These are phyloP conservation scores for Ceratocystiopsis minuta DNA, from an alignment of 2,329 filamentous ascomycete species.

Conservation along the genomic window DNA sequence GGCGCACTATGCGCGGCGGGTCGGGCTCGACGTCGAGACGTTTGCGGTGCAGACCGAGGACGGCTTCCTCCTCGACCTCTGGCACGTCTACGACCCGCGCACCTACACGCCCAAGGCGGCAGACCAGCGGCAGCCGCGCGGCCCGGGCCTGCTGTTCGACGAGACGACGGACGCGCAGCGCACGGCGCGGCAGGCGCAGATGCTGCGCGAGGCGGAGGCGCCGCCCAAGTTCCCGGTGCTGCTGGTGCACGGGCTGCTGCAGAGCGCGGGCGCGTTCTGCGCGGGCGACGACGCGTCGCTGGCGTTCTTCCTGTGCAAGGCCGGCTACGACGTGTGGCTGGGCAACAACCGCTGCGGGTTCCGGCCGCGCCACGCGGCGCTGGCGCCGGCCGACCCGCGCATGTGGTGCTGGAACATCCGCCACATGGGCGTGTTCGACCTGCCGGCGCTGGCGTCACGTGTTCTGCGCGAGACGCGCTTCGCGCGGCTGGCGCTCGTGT, in stretches of 20 bases:
- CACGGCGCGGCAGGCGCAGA: slow-evolving; percentile 1
- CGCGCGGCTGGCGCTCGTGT: slow-evolving; percentile 62
- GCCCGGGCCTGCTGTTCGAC: slow-evolving; percentile 43
- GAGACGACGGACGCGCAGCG: slow-evolving; percentile 13
- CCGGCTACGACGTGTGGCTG: slow-evolving; percentile 87
- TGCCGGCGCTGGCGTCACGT: slow-evolving; percentile 62
- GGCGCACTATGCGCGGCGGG: slow-evolving; percentile 68
- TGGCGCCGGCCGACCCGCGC: slow-evolving; percentile 59
- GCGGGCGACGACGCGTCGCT: slow-evolving; percentile 78
- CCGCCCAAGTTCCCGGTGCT: slow-evolving; percentile 60
- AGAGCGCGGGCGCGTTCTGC: slow-evolving; percentile 77
- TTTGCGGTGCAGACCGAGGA: slow-evolving; percentile 85
- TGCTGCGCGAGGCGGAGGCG: slow-evolving; percentile 13
- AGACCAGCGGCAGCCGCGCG: slow-evolving; percentile 32
- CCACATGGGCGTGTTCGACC: slow-evolving; percentile 80
- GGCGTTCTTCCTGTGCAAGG: slow-evolving; percentile 82
- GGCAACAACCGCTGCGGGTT: slow-evolving; percentile 89
- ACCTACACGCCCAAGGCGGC: slow-evolving; percentile 41
- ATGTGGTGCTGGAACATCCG: slow-evolving; percentile 98
- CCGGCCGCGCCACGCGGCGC: slow-evolving; percentile 52
- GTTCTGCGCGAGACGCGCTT: slow-evolving; percentile 73
- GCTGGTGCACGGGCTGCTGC: slow-evolving; percentile 73
- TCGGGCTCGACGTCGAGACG: slow-evolving; percentile 70
- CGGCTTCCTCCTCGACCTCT: slow-evolving; percentile 75
- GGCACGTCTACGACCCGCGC: slow-evolving; percentile 74